These are phyloP conservation scores for Trichoderma hamatum DNA, from an alignment of 2,329 filamentous ascomycete genomes.

Conservation along the genomic window DNA sequence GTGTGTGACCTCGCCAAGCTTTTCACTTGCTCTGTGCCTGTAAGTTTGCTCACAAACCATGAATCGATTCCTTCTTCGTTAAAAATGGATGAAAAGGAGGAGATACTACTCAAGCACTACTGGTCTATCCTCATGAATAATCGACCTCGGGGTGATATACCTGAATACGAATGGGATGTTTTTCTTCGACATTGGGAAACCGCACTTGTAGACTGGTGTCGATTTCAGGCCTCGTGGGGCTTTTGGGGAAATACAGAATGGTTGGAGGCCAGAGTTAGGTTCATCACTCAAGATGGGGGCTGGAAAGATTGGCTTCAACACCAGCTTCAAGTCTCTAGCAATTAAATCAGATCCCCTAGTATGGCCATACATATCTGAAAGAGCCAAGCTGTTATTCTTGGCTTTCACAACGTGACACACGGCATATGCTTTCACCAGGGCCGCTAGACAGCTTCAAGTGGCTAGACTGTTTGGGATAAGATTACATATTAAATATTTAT, in stretches of 20 bases:
- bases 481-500: no score
- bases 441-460: no score
- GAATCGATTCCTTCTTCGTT: conserved; percentile 43
- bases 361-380: no score
- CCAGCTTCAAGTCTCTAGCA: not conserved
- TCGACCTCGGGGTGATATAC: not conserved
- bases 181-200: conserved; percentile 67
- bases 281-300: conserved; percentile 48
- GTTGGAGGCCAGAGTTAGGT: conserved; percentile 58
- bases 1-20: conserved; percentile 69
- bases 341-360: not conserved
- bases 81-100: conserved; percentile 56
- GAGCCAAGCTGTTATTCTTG: no score
- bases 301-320: conserved; percentile 51
- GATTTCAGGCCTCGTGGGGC: conserved; percentile 63
- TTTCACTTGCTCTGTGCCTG: conserved; percentile 66
- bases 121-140: conserved; percentile 40
- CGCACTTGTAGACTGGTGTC: conserved; percentile 68
- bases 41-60: conserved; percentile 51
- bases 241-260: conserved; percentile 64
- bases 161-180: conserved; percentile 55
- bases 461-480: no score
- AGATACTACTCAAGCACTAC: conserved; percentile 55
- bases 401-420: no score
- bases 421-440: no score